Evolutionary conservation across 805 yeast species (phyloP), one percentile per base, ranked within the genome.

Genomic region (Candida maris): DNA sequence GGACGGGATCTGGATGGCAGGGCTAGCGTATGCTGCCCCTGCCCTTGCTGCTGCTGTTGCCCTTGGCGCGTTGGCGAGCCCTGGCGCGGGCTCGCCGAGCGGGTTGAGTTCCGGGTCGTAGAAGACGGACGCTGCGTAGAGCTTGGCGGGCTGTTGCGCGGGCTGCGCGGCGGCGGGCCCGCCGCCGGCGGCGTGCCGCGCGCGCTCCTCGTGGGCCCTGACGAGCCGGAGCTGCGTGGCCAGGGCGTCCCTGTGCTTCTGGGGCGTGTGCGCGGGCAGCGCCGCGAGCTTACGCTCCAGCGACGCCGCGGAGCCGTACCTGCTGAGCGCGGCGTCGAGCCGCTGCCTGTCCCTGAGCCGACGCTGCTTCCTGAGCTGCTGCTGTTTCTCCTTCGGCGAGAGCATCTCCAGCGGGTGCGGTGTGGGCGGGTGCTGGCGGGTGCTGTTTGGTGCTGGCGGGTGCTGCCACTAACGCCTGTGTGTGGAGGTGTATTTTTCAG

Each of bases 91-190:
- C 32, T 50, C 57, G 0, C 87, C 87, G 4, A 68, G 49, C 2
- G 81, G 79, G 41, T 81, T 81, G 62, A 82, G 69, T 42, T 80
- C 85, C 4, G 81, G 78, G 46, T 81, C 81, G 55, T 75, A 79
- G 51, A 73, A 81, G 2, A 78, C 63, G 6, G 85, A 77, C 25
- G 65, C 58, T 19, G 46, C 49, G 2, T 79, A 81, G 48, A 73
- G 57, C 51, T 64, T 42, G 39, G 48, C n/a, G 37, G 42, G 30
- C 38, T 51, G 27, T 35, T 38, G 21, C 38, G 36, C 27, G 28
- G 28, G 28, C 28, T 25, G 28, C 8, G 28, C 15, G 7, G 10
- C 28, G 14, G 28, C 7, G 14, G 10, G 10, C 51, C 16, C 9
- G 6, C 16, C 19, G 27, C 7, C 12, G 14, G 28, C 13, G 13